Conservation (phyloP, 495 filamentous ascomycete genomes). For the Podospora pseudocomata region DNA sequence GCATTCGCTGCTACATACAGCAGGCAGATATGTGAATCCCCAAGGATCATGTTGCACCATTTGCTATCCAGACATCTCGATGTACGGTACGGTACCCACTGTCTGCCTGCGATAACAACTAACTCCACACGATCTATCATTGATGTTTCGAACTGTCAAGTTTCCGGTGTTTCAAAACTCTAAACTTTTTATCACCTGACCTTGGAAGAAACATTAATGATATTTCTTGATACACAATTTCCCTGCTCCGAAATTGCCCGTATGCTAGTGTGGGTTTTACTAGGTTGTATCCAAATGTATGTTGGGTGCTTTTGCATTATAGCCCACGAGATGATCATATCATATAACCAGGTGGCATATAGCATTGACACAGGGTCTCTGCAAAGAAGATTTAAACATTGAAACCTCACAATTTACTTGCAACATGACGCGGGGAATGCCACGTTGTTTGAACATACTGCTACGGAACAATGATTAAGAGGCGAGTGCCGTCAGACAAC, state of each 20-base stretch:
- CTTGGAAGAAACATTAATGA: background rate
- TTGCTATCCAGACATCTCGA: background rate
- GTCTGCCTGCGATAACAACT: background rate
- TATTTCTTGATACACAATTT: background rate
- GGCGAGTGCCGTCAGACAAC: too few species aligned
- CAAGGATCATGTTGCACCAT: background rate
- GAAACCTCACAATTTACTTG: slow-evolving; percentile 4
- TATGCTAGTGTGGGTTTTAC: background rate
- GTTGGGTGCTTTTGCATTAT: background rate
- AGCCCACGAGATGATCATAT: background rate
- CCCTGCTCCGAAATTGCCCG: background rate
- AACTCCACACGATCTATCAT: background rate
- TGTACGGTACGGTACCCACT: background rate
- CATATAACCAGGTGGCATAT: slow-evolving; percentile 6
- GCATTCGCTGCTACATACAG: background rate
- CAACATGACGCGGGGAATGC: background rate
- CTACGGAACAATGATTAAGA: background rate
- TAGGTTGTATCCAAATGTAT: background rate
- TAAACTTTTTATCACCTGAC: background rate
- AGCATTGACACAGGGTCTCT: background rate
- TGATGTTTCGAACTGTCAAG: background rate
- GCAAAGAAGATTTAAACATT: background rate
- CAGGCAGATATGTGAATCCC: background rate
- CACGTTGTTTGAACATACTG: background rate
- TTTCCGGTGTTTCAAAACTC: background rate